These are phyloP conservation scores for Suhomyces wounanorum DNA, from an alignment of 1,139 yeast genomes.

Conservation along the genomic window DNA sequence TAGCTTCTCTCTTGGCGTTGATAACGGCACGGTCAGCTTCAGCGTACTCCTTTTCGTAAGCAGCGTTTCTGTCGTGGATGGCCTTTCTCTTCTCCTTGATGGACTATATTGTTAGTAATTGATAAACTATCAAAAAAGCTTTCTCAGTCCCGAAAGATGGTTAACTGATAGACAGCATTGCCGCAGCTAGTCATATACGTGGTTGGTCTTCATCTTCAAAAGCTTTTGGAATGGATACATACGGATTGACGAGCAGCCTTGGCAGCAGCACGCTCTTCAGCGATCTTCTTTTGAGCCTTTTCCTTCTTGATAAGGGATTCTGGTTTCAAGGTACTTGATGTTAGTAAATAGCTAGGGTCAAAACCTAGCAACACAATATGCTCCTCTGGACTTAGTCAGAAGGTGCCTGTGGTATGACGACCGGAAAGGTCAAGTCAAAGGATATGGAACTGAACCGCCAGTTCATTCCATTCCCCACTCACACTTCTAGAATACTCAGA, in stretches of 20 bases:
- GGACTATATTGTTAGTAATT: slow-evolving; percentile 58
- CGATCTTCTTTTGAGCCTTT: slow-evolving; percentile 85
- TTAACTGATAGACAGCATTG: slow-evolving; percentile 92
- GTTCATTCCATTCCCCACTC: slow-evolving; percentile 44
- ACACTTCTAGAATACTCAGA: slow-evolving; percentile 34
- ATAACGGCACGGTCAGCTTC: slow-evolving; percentile 93
- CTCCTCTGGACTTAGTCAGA: slow-evolving; percentile 20
- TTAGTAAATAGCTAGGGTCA: slow-evolving; percentile 31
- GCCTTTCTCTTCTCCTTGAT: slow-evolving; percentile 92
- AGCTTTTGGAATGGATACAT: slow-evolving; percentile 45
- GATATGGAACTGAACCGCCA: slow-evolving; percentile 50
- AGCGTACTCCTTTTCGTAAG: slow-evolving; percentile 95
- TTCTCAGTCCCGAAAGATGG: slow-evolving; percentile 99
- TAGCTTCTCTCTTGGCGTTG: slow-evolving; percentile 94
- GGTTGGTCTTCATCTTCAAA: slow-evolving; percentile 66
- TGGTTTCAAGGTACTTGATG: slow-evolving; percentile 62
- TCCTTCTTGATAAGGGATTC: slow-evolving; percentile 96
- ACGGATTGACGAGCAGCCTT: slow-evolving; percentile 86
- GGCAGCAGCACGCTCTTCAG: slow-evolving; percentile 86
- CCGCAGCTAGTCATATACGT: slow-evolving; percentile 77
- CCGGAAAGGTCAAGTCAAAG: slow-evolving; percentile 27
- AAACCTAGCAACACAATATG: slow-evolving; percentile 14
- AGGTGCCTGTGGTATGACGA: slow-evolving; percentile 10
- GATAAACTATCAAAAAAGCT: slow-evolving; percentile 11
- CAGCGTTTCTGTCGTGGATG: slow-evolving; percentile 96